Evolutionary conservation across 768 basidiomycete species (phyloP), one percentile per base, ranked within the genome.

Genomic region (Suillus bovinus): DNA sequence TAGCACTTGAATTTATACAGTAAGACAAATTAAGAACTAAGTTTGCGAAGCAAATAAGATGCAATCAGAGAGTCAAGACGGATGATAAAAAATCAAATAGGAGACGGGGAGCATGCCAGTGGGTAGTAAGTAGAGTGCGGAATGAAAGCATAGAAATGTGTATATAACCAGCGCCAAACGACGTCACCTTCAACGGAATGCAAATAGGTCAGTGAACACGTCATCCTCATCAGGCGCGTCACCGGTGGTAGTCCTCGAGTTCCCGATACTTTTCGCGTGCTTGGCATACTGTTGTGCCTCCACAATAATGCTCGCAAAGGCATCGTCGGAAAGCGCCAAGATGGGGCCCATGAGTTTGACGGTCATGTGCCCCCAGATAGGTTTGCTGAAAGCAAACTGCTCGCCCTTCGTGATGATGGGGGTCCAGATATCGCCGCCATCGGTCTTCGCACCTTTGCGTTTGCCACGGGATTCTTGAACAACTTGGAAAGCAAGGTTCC

Each of bases 351-450:
- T 52, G 29, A 46, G 64, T 27, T 33, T 46, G 11, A 31, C n/a
- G 22, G 63, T 64, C 22, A 53, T 50, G 22, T 57, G 17, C 44
- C 63, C 65, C 63, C 63, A 66, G 60, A 64, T 24, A 13, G n/a
- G 36, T 6, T 64, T 49, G 27, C 61, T 66, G 34, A 66, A 42
- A 42, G 41, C 41, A 42, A 42, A 42, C 41, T 42, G 41, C 41
- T 42, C 41, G 9, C 41, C 41, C 61, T 36, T 61, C 29, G n/a
- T 47, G 22, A 67, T 61, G 9, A 34, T 22, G 10, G 44, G 17
- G 2, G 49, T 57, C 65, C 65, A 66, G n/a, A 50, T 47, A 58
- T 61, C 38, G 1, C 38, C 6, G 16, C 16, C 16, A 2, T 39
- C 38, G 5, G 38, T 39, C 38, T 39, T 39, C 38, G 1, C 1